phyloP scores from a whole-genome alignment of 257 asterid species.

The Ilex asprella region DNA sequence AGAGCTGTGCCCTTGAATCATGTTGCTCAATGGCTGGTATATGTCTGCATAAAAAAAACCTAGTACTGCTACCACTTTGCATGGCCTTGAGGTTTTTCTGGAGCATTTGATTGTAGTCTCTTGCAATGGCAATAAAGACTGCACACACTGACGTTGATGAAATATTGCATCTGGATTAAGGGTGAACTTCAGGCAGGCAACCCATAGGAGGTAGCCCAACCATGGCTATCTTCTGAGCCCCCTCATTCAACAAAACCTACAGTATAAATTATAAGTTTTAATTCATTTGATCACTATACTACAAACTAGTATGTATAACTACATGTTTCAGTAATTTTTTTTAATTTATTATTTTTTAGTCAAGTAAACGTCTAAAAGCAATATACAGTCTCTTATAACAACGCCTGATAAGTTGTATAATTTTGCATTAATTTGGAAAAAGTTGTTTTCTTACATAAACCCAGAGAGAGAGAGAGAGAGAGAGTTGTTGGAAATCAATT shows the following conservation, averaged over 20 bases:
- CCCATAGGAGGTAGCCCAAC: slow-evolving; percentile 76
- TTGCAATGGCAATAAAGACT: slow-evolving; percentile 32
- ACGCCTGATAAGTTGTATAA: too few relatives aligned
- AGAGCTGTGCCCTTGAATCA: slow-evolving; percentile 25
- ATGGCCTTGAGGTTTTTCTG: slow-evolving; percentile 20
- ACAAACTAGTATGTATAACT: background rate
- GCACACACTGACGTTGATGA: slow-evolving; percentile 43
- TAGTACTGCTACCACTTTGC: slow-evolving; percentile 8
- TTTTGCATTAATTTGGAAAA: too few relatives aligned
- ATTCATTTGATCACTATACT: background rate
- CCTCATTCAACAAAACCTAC: slow-evolving; percentile 45
- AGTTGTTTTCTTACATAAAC: too few relatives aligned
- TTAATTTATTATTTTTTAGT: too few relatives aligned
- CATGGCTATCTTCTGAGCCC: slow-evolving; percentile 39
- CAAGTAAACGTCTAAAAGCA: too few relatives aligned
- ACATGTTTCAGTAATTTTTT: background rate
- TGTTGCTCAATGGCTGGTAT: slow-evolving; percentile 36
- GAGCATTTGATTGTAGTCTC: slow-evolving; percentile 46
- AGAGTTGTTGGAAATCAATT: too few relatives aligned
- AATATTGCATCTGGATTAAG: slow-evolving; percentile 18
- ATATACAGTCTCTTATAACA: too few relatives aligned
- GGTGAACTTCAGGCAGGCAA: slow-evolving; percentile 60
- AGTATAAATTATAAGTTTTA: background rate
- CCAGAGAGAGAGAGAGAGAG: too few relatives aligned
- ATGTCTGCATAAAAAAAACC: slow-evolving; percentile 33